These are phyloP conservation scores for Melianthus villosus DNA, from an alignment of 441 rosid genomes.

Conservation along the genomic window DNA sequence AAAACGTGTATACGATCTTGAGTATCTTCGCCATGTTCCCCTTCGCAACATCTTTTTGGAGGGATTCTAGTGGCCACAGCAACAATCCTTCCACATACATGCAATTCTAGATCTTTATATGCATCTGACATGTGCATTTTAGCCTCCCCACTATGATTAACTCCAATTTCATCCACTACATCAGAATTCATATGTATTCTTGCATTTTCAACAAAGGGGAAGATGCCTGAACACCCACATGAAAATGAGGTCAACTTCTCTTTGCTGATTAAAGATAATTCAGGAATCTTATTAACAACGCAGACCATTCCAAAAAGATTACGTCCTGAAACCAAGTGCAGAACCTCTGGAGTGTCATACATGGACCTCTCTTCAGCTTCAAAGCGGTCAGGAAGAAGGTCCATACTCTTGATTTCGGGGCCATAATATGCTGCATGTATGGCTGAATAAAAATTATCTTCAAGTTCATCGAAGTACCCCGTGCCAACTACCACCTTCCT, in stretches of 20 bases:
- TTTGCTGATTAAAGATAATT: constrained; percentile 26
- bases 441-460: constrained; percentile 78
- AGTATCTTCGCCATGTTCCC: constrained; percentile 23
- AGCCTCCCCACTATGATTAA: constrained; percentile 13
- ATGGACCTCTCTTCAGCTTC: constrained; percentile 95
- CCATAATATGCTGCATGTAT: constrained; percentile 65
- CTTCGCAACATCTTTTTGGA: constrained; percentile 25
- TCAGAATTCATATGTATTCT: constrained; percentile 6
- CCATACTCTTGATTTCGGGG: constrained; percentile 54
- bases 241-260: constrained; percentile 27
- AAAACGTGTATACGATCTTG: constrained; percentile 60
- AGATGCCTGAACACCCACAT: constrained; percentile 15
- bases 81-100: constrained; percentile 56
- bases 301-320: constrained; percentile 83
- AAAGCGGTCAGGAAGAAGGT: constrained; percentile 73
- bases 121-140: constrained; percentile 37
- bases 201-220: constrained; percentile 18
- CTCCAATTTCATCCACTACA: constrained; percentile 16
- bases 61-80: constrained; percentile 67
- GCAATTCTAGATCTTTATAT: constrained; percentile 67
- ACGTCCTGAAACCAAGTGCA: constrained; percentile 83
- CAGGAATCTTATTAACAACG: constrained; percentile 31
- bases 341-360: constrained; percentile 49
- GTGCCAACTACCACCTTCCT: constrained; percentile 50
- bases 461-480: constrained; percentile 53